Conservation (phyloP, 1,139 yeast species). For the Suhomyces chickasaworum region DNA sequence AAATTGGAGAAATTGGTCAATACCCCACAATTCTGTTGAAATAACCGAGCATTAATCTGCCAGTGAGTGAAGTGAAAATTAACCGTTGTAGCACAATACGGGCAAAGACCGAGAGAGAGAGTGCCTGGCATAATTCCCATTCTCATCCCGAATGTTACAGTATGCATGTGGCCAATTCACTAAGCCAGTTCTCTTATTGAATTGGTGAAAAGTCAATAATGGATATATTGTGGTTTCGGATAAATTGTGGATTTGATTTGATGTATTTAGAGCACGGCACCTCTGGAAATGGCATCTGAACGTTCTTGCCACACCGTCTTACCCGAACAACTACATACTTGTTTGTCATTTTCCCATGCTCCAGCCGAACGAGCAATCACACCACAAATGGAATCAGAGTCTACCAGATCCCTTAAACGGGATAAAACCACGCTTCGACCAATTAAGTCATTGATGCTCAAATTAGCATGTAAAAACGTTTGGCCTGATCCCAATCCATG, state of each 20-base stretch:
- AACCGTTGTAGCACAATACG: neutral
- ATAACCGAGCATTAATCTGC: neutral
- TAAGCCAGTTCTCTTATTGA: no score
- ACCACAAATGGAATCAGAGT: constrained; percentile 63
- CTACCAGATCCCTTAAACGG: constrained; percentile 38
- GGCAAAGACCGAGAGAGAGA: neutral
- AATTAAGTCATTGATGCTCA: constrained; percentile 64
- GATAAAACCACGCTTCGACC: constrained; percentile 80
- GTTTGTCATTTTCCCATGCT: constrained; percentile 92
- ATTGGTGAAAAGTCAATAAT: no score
- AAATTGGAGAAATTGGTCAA: neutral
- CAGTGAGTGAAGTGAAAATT: neutral
- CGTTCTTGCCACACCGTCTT: constrained; percentile 97
- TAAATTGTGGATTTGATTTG: no score
- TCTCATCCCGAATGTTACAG: no score
- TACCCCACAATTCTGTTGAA: neutral
- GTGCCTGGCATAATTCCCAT: no score
- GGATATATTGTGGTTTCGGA: no score
- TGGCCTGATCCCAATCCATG: constrained; percentile 52
- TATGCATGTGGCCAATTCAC: no score
- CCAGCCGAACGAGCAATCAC: constrained; percentile 97
- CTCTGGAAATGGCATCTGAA: constrained; percentile 63
- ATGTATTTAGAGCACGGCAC: constrained; percentile 25
- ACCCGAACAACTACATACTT: constrained; percentile 93
- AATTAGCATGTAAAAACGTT: constrained; percentile 58